phyloP scores from a whole-genome alignment of 805 yeast genomes.

The Priceomyces medius region DNA sequence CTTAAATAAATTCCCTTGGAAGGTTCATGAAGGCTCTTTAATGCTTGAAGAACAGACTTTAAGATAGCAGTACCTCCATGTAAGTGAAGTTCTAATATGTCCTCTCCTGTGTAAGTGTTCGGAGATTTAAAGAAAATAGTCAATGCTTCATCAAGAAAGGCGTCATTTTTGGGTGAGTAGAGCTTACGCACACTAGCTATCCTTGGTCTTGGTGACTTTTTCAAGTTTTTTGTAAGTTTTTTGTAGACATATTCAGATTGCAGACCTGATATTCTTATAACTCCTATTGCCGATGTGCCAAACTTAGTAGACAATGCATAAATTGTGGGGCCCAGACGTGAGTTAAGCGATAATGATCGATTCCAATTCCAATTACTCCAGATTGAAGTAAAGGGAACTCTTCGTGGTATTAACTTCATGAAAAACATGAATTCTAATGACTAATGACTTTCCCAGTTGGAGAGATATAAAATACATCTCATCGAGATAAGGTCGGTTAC shows the following conservation, averaged over 20 bases:
- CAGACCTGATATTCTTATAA: constrained; percentile 79
- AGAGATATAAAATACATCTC: neutral
- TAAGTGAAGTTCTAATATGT: constrained; percentile 79
- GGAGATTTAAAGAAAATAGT: constrained; percentile 70
- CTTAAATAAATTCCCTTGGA: constrained; percentile 47
- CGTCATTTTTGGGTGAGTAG: constrained; percentile 37
- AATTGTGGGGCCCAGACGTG: constrained; percentile 58
- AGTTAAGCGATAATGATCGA: neutral
- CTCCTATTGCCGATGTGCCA: constrained; percentile 82
- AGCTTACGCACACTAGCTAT: constrained; percentile 59
- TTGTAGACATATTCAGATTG: constrained; percentile 47
- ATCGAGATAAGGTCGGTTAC: too few species aligned
- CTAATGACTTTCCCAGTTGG: neutral
- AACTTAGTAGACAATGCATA: constrained; percentile 88
- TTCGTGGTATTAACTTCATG: neutral
- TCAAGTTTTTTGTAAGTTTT: constrained; percentile 42
- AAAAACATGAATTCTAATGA: neutral
- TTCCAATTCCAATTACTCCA: neutral
- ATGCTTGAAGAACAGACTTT: constrained; percentile 61
- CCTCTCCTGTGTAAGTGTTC: constrained; percentile 89
- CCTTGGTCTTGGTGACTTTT: constrained; percentile 46
- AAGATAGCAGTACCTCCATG: constrained; percentile 94
- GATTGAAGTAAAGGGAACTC: neutral
- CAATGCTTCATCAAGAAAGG: constrained; percentile 74
- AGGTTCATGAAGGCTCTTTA: constrained; percentile 51